Percentiles rank a stretch among this genome's conserved stretches.
Conservation (phyloP, 371 early-diverging fungal species). For the Mortierella sp. region DNA sequence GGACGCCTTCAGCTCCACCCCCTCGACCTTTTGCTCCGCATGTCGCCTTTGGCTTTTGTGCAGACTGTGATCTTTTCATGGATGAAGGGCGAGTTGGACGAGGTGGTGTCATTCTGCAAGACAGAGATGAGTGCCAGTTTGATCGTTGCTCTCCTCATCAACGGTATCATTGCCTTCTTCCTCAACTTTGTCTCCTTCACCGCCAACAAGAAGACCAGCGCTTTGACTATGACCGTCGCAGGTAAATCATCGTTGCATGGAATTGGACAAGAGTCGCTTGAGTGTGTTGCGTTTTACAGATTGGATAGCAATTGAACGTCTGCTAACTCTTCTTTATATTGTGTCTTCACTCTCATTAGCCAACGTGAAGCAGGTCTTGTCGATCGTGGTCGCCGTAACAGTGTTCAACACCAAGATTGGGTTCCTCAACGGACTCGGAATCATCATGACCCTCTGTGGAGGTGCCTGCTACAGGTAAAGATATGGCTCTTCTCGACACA, state of each 20-base stretch:
- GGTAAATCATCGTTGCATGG: slow-evolving; percentile 57
- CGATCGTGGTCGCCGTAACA: slow-evolving; percentile 82
- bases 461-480: slow-evolving; percentile 65
- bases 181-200: slow-evolving; percentile 88
- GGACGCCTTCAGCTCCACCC: slow-evolving; percentile 86
- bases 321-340: background rate
- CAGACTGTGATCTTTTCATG: slow-evolving; percentile 81
- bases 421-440: slow-evolving; percentile 78
- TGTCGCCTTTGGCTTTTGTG: slow-evolving; percentile 86
- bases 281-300: background rate
- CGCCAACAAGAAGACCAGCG: slow-evolving; percentile 87
- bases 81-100: slow-evolving; percentile 77
- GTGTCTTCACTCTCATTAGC: slow-evolving; percentile 57
- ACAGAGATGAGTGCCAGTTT: slow-evolving; percentile 65
- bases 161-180: slow-evolving; percentile 88
- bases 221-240: slow-evolving; percentile 92
- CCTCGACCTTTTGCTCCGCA: slow-evolving; percentile 84
- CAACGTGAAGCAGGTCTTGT: slow-evolving; percentile 90
- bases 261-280: background rate
- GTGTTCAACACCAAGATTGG: slow-evolving; percentile 82
- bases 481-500: slow-evolving; percentile 1
- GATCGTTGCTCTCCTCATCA: slow-evolving; percentile 71
- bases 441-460: slow-evolving; percentile 83
- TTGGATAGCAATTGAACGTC: background rate
- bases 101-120: slow-evolving; percentile 64